Evolutionary conservation across 2,329 filamentous ascomycete genomes (phyloP).

Genomic region (Cordyceps cicadae): DNA sequence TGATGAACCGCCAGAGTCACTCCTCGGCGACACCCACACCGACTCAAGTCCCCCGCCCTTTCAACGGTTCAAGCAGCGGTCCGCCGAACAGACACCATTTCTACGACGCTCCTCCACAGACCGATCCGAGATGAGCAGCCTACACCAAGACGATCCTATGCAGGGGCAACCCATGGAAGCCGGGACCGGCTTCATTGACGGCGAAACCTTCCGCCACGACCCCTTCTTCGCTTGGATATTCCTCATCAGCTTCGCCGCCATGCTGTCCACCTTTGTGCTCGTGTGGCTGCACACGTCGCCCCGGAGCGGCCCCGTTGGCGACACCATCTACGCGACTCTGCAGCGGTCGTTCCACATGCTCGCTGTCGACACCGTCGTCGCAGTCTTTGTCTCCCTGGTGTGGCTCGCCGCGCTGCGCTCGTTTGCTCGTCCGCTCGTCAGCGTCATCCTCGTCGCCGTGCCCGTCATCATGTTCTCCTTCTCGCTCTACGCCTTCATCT

Average conservation of each 20-base stretch:
- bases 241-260: conserved; percentile 70
- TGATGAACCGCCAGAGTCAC: conserved; percentile 47
- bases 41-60: conserved; percentile 54
- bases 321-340: conserved; percentile 88
- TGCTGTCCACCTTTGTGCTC: conserved; percentile 82
- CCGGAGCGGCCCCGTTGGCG: conserved; percentile 66
- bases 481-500: conserved; percentile 81
- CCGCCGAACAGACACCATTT: conserved; percentile 31
- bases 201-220: conserved; percentile 73
- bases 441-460: conserved; percentile 72
- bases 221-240: conserved; percentile 88
- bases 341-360: conserved; percentile 83
- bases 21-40: conserved; percentile 44
- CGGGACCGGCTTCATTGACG: conserved; percentile 47
- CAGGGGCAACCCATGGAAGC: conserved; percentile 28
- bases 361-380: conserved; percentile 83
- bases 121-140: conserved; percentile 39
- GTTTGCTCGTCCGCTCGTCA: conserved; percentile 78
- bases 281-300: conserved; percentile 82
- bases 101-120: conserved; percentile 34
- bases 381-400: conserved; percentile 75
- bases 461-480: conserved; percentile 83
- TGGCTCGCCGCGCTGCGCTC: conserved; percentile 86
- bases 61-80: conserved; percentile 43
- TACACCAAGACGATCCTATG: conserved; percentile 28